Base-by-base conservation (phyloP, 345 rosid species). In the Triadica sebifera region DNA sequence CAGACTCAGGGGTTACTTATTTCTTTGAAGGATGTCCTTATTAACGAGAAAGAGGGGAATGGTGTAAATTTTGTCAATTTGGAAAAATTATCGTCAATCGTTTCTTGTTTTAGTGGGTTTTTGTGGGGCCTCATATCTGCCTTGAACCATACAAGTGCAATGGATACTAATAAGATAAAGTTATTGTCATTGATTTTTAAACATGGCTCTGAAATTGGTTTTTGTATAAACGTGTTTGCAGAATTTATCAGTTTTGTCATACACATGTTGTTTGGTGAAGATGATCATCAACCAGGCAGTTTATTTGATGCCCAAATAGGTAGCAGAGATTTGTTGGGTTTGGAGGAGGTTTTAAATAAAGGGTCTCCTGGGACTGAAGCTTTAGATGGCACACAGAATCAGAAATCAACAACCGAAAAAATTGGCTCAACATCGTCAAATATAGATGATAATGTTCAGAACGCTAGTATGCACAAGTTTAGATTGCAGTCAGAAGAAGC, bases 111-210 rank as follows among this genome's bases (percentile, higher is more conserved):
- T 66, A 76, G 87, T 81, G 98, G 98, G 67, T 89, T 85, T 77
- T 66, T 95, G 75, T 95, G 97, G 94, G 99, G 98, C 79, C 72
- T 93, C 67, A 86, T 93, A 79, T 89, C 89, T 70, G 86, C 87
- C 43, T n/a, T n/a, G n/a, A n/a, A n/a, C n/a, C n/a, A n/a, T n/a
- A n/a, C n/a, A 55, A 85, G 77, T 73, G 81, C 71, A 57, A 79
- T 77, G 77, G 81, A 70, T 65, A 67, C 71, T 72, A 85, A 75
- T 52, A 81, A 86, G 75, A 79, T 72, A 67, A 81, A 86, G 66
- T 74, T 69, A 11, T 62, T 81, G 61, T 77, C 59, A 69, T 79
- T 83, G 86, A 80, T 83, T 73, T 73, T 72, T 25, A 83, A 83
- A 71, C 79, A 77, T 49, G 45, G 86, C 77, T 84, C 78, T 38